These are phyloP conservation scores for Termitomyces heimii DNA, from an alignment of 768 basidiomycete genomes.

Conservation along the genomic window DNA sequence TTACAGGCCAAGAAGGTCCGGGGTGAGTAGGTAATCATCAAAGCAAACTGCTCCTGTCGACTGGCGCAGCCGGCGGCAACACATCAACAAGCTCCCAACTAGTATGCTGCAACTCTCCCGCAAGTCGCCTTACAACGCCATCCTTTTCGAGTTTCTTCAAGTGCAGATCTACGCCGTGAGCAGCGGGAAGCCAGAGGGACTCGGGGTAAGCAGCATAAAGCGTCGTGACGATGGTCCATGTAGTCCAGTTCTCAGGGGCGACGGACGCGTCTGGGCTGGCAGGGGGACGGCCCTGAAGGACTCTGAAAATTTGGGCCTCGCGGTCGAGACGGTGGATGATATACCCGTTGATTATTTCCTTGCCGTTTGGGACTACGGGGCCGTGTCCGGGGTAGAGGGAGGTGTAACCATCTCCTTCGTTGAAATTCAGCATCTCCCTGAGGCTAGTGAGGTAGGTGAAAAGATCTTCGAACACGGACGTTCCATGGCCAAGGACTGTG, in stretches of 20 bases:
- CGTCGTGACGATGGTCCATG: constrained; percentile 55
- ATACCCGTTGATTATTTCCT: constrained; percentile 59
- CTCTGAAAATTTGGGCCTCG: constrained; percentile 68
- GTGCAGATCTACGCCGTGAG: constrained; percentile 64
- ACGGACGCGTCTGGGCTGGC: constrained; percentile 6
- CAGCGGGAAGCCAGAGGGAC: constrained; percentile 66
- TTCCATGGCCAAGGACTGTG: constrained; percentile 86
- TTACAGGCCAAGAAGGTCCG: neutral
- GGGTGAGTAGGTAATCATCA: neutral
- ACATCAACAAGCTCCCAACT: constrained; percentile 36
- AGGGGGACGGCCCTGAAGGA: constrained; percentile 33
- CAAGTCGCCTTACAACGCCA: constrained; percentile 42
- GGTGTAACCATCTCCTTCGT: constrained; percentile 27
- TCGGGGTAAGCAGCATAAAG: constrained; percentile 74
- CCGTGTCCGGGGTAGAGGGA: constrained; percentile 89
- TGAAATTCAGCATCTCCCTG: constrained; percentile 46
- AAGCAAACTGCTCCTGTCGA: constrained; percentile 8
- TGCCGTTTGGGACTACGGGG: constrained; percentile 62
- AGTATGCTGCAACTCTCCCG: constrained; percentile 46
- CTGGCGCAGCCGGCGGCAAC: constrained; percentile 6
- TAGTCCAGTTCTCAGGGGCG: constrained; percentile 39
- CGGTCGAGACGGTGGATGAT: constrained; percentile 77
- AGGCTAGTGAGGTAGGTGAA: constrained; percentile 63
- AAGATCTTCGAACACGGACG: constrained; percentile 85
- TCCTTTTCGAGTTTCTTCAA: constrained; percentile 68